A percentile compares a stretch with the other conserved stretches of the same genome.
Conservation (phyloP, 1,284 basidiomycete genomes). For the Pascua guehoae region DNA sequence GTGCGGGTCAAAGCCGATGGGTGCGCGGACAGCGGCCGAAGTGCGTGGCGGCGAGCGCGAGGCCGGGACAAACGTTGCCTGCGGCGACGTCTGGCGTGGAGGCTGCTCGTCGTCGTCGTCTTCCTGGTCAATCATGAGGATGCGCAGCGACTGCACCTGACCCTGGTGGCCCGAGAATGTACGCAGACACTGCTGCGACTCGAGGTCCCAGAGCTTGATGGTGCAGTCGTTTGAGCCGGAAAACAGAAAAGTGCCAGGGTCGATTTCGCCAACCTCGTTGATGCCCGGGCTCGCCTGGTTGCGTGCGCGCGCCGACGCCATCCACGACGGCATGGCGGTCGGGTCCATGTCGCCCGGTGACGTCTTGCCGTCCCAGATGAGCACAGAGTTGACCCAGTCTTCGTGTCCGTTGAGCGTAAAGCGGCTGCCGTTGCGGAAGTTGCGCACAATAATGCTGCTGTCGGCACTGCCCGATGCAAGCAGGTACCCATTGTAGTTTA, state of each 20-base stretch:
- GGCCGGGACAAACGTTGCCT: conserved; percentile 12
- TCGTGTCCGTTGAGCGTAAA: conserved; percentile 89
- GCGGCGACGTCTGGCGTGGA: conserved; percentile 5
- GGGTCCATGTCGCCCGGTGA: conserved; percentile 48
- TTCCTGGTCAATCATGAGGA: conserved; percentile 60
- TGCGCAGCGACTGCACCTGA: conserved; percentile 86
- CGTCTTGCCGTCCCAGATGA: conserved; percentile 78
- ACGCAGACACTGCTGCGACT: conserved; percentile 71
- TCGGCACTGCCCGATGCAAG: conserved; percentile 89
- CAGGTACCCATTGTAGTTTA: conserved; percentile 89
- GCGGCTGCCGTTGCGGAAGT: conserved; percentile 84
- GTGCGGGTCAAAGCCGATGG: conserved; percentile 27
- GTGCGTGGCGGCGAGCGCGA: neutral
- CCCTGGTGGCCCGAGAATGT: conserved; percentile 87
- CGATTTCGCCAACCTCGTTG: conserved; percentile 51
- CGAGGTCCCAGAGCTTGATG: conserved; percentile 92
- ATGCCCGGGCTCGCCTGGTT: conserved; percentile 9
- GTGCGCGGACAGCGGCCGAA: conserved; percentile 40
- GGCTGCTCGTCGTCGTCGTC: conserved; percentile 29
- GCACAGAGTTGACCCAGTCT: conserved; percentile 96
- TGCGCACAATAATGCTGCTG: conserved; percentile 85
- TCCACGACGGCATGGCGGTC: conserved; percentile 41
- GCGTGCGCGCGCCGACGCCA: conserved; percentile 6
- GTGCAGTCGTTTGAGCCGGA: conserved; percentile 93
- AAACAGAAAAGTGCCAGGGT: conserved; percentile 88